Evolutionary conservation across 2,329 filamentous ascomycete species (phyloP).

Genomic region (Sphaerostilbella broomeana): DNA sequence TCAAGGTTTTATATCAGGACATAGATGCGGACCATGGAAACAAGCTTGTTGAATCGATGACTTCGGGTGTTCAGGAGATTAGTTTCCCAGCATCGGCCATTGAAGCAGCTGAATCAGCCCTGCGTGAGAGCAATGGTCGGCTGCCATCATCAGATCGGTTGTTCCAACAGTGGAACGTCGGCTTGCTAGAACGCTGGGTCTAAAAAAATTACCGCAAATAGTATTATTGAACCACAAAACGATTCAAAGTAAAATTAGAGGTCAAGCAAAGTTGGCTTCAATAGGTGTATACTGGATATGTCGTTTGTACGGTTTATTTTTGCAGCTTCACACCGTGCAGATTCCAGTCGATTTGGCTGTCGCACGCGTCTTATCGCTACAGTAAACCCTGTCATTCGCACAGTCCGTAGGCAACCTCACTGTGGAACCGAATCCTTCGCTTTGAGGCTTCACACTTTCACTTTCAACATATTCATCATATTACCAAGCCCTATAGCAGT

Average conservation of each 20-base stretch:
- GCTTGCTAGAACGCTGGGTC: constrained; percentile 45
- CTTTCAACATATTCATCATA: neutral
- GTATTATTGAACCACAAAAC: neutral
- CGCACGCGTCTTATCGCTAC: too few species aligned
- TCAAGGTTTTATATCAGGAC: constrained; percentile 48
- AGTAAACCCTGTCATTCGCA: neutral
- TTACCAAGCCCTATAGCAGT: neutral
- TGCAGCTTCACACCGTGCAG: too few species aligned
- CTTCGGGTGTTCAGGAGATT: constrained; percentile 53
- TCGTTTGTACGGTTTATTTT: too few species aligned
- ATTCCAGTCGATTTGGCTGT: too few species aligned
- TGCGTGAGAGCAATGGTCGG: constrained; percentile 43
- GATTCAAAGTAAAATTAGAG: neutral
- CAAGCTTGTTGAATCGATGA: constrained; percentile 43
- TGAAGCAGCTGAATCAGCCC: constrained; percentile 31
- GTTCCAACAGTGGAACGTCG: constrained; percentile 63
- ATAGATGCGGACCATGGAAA: constrained; percentile 40
- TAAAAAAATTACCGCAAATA: neutral
- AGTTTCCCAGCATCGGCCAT: constrained; percentile 47
- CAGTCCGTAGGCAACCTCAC: constrained; percentile 7
- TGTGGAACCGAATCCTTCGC: neutral
- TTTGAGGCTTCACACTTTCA: neutral
- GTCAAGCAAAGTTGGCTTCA: too few species aligned
- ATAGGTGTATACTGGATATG: too few species aligned
- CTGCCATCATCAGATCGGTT: constrained; percentile 49